Percentiles rank a stretch among this genome's conserved stretches.
Conservation (phyloP, 2,329 filamentous ascomycete genomes). For the Exophiala sideris region DNA sequence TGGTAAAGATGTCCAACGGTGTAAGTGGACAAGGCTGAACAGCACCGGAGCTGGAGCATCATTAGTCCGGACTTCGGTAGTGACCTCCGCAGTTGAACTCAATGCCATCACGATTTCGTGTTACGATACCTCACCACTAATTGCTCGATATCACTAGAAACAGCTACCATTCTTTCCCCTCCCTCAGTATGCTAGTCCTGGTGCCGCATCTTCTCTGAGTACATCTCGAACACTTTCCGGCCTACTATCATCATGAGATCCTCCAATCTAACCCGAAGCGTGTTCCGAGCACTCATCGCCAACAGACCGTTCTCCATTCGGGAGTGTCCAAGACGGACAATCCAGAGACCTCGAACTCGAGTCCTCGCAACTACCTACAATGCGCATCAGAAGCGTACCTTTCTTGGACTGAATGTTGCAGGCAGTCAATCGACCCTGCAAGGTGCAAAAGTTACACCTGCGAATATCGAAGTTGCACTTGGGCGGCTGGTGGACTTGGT, state of each 20-base stretch:
- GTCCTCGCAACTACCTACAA: background rate
- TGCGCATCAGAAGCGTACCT: slow-evolving; percentile 14
- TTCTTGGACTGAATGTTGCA: slow-evolving; percentile 22
- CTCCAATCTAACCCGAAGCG: slow-evolving; percentile 41
- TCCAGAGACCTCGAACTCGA: background rate
- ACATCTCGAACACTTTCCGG: background rate
- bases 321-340: slow-evolving; percentile 15
- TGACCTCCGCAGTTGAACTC: background rate
- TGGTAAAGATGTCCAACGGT: no score
- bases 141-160: no score
- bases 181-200: no score
- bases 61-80: background rate
- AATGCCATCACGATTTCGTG: background rate
- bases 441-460: slow-evolving; percentile 19
- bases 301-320: slow-evolving; percentile 37
- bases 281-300: slow-evolving; percentile 45
- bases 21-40: background rate
- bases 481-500: slow-evolving; percentile 60
- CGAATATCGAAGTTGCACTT: slow-evolving; percentile 26
- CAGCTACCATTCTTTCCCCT: no score
- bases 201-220: no score
- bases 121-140: background rate
- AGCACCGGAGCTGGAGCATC: background rate
- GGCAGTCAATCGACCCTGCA: slow-evolving; percentile 7
- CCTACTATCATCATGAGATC: slow-evolving; percentile 36